Conservation (phyloP, 176 grass and related monocot genomes). For the Juncus effusus region DNA sequence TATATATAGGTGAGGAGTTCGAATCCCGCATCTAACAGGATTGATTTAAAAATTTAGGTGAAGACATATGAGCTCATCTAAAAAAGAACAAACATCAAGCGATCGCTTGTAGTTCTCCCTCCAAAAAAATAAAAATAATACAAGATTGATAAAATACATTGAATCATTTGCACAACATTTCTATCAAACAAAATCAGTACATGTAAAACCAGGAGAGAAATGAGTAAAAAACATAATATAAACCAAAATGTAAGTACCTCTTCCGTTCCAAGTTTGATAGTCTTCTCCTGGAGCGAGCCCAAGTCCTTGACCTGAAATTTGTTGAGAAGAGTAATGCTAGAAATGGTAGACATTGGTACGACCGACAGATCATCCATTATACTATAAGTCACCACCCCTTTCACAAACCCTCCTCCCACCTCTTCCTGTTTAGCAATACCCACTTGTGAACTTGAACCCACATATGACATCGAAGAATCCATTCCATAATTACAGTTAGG, state of each 20-base stretch:
- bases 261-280: slow-evolving; percentile 25
- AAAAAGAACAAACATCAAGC: no score
- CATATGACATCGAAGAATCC: not conserved
- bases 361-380: slow-evolving; percentile 49
- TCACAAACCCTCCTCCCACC: slow-evolving; percentile 18
- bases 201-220: not conserved
- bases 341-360: slow-evolving; percentile 39
- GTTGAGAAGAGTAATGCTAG: slow-evolving; percentile 27
- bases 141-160: no score
- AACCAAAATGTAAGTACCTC: slow-evolving; percentile 5
- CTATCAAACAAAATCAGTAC: not conserved
- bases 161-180: no score
- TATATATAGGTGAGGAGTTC: no score
- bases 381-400: slow-evolving; percentile 27
- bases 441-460: not conserved
- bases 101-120: no score
- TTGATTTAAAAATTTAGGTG: no score
- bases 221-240: no score
- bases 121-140: no score
- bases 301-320: slow-evolving; percentile 21
- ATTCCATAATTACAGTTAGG: not conserved
- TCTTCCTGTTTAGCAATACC: not conserved
- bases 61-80: no score
- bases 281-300: slow-evolving; percentile 26
- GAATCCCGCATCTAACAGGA: no score